Percentiles rank a stretch among this genome's conserved stretches.
Conservation (phyloP, 371 early-diverging fungal species). For the Apophysomyces trapeziformis region DNA sequence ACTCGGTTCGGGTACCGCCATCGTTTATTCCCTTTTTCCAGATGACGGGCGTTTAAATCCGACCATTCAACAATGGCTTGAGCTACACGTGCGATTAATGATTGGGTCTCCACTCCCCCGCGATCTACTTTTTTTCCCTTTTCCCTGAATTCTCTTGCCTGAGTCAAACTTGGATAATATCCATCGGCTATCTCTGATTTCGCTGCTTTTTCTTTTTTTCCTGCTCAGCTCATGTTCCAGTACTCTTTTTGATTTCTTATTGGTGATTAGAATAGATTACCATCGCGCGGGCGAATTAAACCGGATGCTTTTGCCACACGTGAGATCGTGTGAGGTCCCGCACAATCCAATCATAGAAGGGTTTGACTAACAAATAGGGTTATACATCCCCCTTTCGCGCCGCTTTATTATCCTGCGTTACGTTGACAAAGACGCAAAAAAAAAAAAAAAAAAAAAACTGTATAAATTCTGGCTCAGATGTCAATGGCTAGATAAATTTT, state of each 20-base stretch:
- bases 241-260: conserved; percentile 14
- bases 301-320: conserved; percentile 9
- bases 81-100: background rate
- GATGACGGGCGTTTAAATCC: background rate
- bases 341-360: background rate
- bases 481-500: background rate
- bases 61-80: conserved; percentile 4
- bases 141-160: conserved; percentile 7
- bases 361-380: background rate
- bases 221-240: conserved; percentile 9
- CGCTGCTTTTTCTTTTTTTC: background rate
- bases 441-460: background rate
- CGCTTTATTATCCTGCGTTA: background rate
- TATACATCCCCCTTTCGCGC: background rate
- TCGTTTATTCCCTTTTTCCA: background rate
- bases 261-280: background rate
- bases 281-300: conserved; percentile 4
- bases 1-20: background rate
- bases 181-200: background rate
- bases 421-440: background rate
- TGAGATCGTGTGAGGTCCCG: conserved; percentile 2
- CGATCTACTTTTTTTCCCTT: background rate
- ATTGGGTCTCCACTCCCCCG: background rate
- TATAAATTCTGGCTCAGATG: conserved; percentile 3
- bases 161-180: conserved; percentile 2